phyloP scores from a whole-genome alignment of 2,329 filamentous ascomycete species.

The Colletotrichum godetiae region DNA sequence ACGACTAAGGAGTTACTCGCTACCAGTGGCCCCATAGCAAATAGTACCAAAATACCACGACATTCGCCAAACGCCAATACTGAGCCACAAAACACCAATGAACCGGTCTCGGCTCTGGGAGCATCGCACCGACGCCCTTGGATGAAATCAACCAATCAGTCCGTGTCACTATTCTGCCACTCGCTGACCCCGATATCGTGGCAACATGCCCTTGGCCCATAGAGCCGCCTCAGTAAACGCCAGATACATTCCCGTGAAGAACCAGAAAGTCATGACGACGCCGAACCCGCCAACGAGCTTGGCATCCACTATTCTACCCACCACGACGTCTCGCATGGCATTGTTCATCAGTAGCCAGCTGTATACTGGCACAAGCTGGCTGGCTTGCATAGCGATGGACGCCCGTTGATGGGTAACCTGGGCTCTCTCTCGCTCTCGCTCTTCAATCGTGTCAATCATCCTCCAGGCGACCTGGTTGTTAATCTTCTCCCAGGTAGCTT shows the following conservation, averaged over 20 bases:
- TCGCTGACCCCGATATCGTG: slow-evolving; percentile 4
- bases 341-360: slow-evolving; percentile 58
- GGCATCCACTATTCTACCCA: slow-evolving; percentile 52
- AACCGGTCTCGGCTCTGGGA: not conserved
- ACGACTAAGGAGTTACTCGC: not conserved
- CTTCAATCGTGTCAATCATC: slow-evolving; percentile 65
- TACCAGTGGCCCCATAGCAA: not conserved
- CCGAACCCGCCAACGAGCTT: slow-evolving; percentile 57
- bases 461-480: slow-evolving; percentile 76
- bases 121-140: not conserved
- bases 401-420: slow-evolving; percentile 25
- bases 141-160: not conserved
- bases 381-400: slow-evolving; percentile 34
- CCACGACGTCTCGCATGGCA: slow-evolving; percentile 50
- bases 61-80: slow-evolving; percentile 4
- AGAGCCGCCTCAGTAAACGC: slow-evolving; percentile 58
- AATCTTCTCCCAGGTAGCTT: slow-evolving; percentile 78
- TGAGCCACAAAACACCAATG: slow-evolving; percentile 6
- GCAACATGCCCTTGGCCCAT: slow-evolving; percentile 42
- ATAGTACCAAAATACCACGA: slow-evolving; percentile 2
- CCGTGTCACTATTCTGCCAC: not conserved
- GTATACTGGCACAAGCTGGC: slow-evolving; percentile 52
- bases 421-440: slow-evolving; percentile 50
- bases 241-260: slow-evolving; percentile 60
- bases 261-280: slow-evolving; percentile 61